Base-by-base conservation (phyloP, 768 basidiomycete species). In the Collybiopsis confluens region DNA sequence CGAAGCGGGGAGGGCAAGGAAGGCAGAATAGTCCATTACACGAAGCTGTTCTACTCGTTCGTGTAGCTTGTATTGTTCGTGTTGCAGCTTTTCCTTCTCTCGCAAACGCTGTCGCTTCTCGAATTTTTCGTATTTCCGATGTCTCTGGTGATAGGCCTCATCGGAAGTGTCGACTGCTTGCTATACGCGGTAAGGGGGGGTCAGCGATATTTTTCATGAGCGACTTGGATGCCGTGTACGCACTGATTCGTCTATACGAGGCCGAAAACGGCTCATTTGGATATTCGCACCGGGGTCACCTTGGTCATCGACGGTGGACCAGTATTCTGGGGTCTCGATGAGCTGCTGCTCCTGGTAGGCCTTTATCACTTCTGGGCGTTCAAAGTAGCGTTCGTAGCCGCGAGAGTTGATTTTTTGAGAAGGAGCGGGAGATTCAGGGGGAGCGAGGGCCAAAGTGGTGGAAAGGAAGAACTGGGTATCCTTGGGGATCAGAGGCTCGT, bases 31-130 rank as follows among this genome's bases (percentile, higher is more conserved):
- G 55, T 91, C 88, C 83, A 94, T 87, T 24, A 73, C 76, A 52
- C 77, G 79, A 53, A 94, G 76, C 62, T 93, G 88, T 48, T 94
- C 91, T 56, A 94, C 88, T 33, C 92, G 83, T 63, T 92, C 87
- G 67, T 88, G 88, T 62, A 96, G 82, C 65, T 92, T 92, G 72
- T 93, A 92, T 60, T 92, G 90, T 63, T 94, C 92, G 59, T 92
- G 87, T 68, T 89, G 87, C 52, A 95, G 79, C 65, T 92, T 92
- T 69, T 96, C 92, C 69, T 92, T 92, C 70, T 95, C 92, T 52
- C 92, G 82, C 30, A 90, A 72, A 3, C 92, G 86, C 63, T 86
- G 83, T 7, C 91, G 81, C 65, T 90, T 91, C 69, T 95, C 93
- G 55, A 90, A 87, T 13, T 79, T 79, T 66, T 94, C 92, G 67